Base-by-base conservation (phyloP, 192 early-diverging fungal species). In the Rhizophlyctis rosea region DNA sequence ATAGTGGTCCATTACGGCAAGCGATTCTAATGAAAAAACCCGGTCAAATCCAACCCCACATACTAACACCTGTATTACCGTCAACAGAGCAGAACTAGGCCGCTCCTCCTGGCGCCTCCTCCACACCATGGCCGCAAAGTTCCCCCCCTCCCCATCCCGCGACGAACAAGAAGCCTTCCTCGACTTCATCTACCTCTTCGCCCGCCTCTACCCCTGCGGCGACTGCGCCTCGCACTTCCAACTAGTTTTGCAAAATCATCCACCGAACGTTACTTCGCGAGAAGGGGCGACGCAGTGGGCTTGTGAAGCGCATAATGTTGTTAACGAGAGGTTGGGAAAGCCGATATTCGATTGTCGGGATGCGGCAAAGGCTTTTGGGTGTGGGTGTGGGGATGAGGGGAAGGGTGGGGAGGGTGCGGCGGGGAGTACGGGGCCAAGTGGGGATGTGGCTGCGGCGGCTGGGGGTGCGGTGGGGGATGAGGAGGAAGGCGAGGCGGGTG, bases 161-260 rank as follows among this genome's bases (percentile, higher is more conserved):
- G 87, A 88, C 34, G 93, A 98, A 72, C 72, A 88, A 60, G 69
- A 78, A 30, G 87, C 92, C 0, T 71, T 95, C 50, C 80, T 73
- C 36, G 87, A 88, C 60, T 98, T 90, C 69, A 79, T 98, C 58
- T 85, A 81, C 58, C 68, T 94, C 30, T 83, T 96, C 50, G 89
- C 88, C 1, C 73, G 90, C 64, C 70, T 98, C 27, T 98, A 98
- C 71, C 96, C 96, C 14, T 98, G 96, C 65, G 96, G 96, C 48
- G 93, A 96, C 78, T 98, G 91, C 72, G 95, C 93, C 2, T 64
- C 78, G 7, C 94, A 98, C 61, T 96, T 98, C 65, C 87, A 91
- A 72, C 56, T 73, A 47, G 73, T 94, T 21, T 61, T 96, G 36
- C 76, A 84, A 31, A 75, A 82, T 57, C 75, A 92, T 66, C 95